Conservation (phyloP, 345 rosid genomes). For the Dipteronia dyeriana region DNA sequence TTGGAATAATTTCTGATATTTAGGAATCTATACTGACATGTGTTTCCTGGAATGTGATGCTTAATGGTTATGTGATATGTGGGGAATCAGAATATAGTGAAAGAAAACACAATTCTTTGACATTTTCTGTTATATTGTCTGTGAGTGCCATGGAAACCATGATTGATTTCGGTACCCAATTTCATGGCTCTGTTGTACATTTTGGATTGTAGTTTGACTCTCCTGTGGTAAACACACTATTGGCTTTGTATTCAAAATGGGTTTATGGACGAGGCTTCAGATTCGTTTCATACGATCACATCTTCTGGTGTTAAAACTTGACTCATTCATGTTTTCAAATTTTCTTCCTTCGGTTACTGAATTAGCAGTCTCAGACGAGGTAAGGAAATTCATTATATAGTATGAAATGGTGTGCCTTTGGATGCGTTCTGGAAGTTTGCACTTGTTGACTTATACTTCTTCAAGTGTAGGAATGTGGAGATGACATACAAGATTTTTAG, state of each 20-base stretch:
- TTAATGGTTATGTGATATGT: slow-evolving; percentile 55
- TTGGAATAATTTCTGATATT: no score
- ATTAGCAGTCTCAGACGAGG: slow-evolving; percentile 39
- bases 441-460: no score
- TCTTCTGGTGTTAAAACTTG: slow-evolving; percentile 52
- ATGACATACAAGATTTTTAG: no score
- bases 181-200: slow-evolving; percentile 34
- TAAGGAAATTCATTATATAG: slow-evolving; percentile 69
- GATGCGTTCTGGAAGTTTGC: slow-evolving; percentile 20
- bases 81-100: slow-evolving; percentile 39
- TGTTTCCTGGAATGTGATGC: slow-evolving; percentile 97
- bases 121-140: slow-evolving; percentile 61
- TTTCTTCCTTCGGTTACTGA: slow-evolving; percentile 69
- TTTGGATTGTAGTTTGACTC: slow-evolving; percentile 57
- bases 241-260: slow-evolving; percentile 71
- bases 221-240: slow-evolving; percentile 54
- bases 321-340: slow-evolving; percentile 66
- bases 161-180: slow-evolving; percentile 33
- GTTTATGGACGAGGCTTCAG: slow-evolving; percentile 51
- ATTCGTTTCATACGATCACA: slow-evolving; percentile 58
- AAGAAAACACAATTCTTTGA: slow-evolving; percentile 56
- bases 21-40: no score
- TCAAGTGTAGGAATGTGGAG: no score
- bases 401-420: slow-evolving; percentile 70
- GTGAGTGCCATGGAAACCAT: slow-evolving; percentile 40